These are phyloP conservation scores for Sherardia arvensis DNA, from an alignment of 257 asterid species.

Conservation along the genomic window DNA sequence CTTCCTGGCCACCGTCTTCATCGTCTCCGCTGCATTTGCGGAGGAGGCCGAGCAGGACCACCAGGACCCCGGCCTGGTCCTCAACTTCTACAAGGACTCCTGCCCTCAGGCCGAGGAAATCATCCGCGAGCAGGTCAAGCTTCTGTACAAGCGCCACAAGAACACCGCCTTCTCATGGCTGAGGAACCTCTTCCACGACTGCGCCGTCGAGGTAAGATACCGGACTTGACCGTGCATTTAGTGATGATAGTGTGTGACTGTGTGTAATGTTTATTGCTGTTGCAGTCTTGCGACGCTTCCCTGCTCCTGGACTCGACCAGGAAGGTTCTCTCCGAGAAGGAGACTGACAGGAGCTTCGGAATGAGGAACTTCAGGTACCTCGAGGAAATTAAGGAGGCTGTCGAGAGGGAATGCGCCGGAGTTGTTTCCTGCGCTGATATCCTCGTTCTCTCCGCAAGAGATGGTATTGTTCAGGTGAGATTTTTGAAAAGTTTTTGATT, in stretches of 20 bases:
- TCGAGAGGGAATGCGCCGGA: conserved; percentile 95
- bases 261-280: background rate
- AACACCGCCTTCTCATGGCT: conserved; percentile 99
- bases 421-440: conserved; percentile 93
- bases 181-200: conserved; percentile 95
- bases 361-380: conserved; percentile 93
- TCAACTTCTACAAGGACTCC: conserved; percentile 74
- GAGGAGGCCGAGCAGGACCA: conserved; percentile 36
- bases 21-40: conserved; percentile 24
- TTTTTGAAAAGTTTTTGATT: background rate
- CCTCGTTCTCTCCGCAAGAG: conserved; percentile 87
- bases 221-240: background rate
- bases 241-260: too few species aligned
- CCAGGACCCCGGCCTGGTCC: conserved; percentile 34
- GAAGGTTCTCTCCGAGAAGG: conserved; percentile 81
- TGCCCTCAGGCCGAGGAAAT: conserved; percentile 97
- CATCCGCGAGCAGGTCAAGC: conserved; percentile 80
- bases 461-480: conserved; percentile 62
- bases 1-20: conserved; percentile 25
- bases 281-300: conserved; percentile 96
- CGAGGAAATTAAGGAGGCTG: conserved; percentile 77
- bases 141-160: conserved; percentile 95
- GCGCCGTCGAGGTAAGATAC: conserved; percentile 65
- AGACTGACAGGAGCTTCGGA: conserved; percentile 87
- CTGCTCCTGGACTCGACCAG: conserved; percentile 87